Conservation (phyloP, 139 green algal species). For the Eudorina sp. region DNA sequence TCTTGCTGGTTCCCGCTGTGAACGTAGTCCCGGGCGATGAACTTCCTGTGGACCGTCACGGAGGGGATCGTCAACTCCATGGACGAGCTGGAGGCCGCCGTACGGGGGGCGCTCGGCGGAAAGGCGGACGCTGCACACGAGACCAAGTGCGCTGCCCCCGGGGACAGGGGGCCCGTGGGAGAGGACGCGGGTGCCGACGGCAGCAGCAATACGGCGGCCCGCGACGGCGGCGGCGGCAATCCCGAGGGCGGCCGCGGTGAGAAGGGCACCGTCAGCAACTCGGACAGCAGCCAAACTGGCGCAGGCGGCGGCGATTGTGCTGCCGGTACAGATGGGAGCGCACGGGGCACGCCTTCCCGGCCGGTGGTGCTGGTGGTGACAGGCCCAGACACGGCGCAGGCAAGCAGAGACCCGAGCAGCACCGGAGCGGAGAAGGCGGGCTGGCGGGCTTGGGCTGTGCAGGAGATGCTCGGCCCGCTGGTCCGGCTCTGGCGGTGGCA, state of each 20-base stretch:
- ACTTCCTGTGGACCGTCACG: slow-evolving; percentile 35
- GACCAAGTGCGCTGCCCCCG: no score
- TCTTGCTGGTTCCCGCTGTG: neutral
- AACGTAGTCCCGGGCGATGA: slow-evolving; percentile 10
- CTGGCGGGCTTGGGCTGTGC: neutral
- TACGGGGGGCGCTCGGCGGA: neutral
- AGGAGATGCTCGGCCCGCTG: neutral
- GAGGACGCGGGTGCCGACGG: neutral
- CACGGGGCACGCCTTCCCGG: neutral
- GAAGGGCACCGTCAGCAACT: neutral
- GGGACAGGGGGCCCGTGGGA: no score
- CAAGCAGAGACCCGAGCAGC: no score
- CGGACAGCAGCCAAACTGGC: neutral
- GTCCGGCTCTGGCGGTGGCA: neutral
- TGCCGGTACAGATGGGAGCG: neutral
- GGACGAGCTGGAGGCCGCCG: slow-evolving; percentile 24
- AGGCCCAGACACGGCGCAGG: neutral
- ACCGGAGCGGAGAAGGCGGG: no score
- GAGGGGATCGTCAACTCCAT: slow-evolving; percentile 3
- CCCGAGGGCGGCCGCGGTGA: neutral
- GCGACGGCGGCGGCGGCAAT: neutral
- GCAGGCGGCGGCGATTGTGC: neutral
- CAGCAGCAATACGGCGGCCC: neutral
- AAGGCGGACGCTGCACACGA: no score
- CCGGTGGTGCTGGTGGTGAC: neutral